Conservation (phyloP, 2,329 filamentous ascomycete genomes). For the Beauveria asiatica region DNA sequence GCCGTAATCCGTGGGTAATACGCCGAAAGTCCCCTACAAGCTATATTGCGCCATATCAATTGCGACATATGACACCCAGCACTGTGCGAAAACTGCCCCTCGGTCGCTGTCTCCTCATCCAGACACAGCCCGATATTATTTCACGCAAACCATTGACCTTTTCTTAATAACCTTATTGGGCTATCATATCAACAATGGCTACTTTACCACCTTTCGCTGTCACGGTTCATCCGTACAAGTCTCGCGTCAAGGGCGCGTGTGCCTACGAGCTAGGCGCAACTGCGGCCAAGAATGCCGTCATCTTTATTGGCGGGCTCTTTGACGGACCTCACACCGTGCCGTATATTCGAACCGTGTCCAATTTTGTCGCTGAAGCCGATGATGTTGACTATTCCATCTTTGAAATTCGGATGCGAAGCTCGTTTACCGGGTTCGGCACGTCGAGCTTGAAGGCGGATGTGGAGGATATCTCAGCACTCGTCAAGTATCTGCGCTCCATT, state of each 20-base stretch:
- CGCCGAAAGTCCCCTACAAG: too few relatives aligned
- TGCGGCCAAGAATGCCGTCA: conserved; percentile 46
- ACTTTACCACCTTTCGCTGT: conserved; percentile 29
- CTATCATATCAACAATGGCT: conserved; percentile 16
- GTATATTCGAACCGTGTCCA: conserved; percentile 43
- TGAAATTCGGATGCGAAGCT: conserved; percentile 47
- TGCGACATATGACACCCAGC: neutral
- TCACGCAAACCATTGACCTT: neutral
- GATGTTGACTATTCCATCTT: conserved; percentile 44
- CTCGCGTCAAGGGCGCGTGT: conserved; percentile 29
- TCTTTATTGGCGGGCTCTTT: conserved; percentile 63
- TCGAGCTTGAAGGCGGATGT: conserved; percentile 43
- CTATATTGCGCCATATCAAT: too few relatives aligned
- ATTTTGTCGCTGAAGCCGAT: conserved; percentile 28
- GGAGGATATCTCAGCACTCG: conserved; percentile 42
- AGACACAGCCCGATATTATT: neutral
- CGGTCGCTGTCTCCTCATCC: neutral
- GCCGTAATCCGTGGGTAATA: too few relatives aligned
- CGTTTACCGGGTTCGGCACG: conserved; percentile 44
- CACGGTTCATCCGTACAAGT: conserved; percentile 38
- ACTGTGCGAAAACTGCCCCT: neutral
- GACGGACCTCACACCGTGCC: conserved; percentile 60
- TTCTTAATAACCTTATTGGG: neutral
- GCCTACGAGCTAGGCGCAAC: conserved; percentile 39
- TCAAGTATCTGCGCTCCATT: conserved; percentile 43